Conservation (phyloP, 1,139 yeast species). For the Geotrichum bryndzae region DNA sequence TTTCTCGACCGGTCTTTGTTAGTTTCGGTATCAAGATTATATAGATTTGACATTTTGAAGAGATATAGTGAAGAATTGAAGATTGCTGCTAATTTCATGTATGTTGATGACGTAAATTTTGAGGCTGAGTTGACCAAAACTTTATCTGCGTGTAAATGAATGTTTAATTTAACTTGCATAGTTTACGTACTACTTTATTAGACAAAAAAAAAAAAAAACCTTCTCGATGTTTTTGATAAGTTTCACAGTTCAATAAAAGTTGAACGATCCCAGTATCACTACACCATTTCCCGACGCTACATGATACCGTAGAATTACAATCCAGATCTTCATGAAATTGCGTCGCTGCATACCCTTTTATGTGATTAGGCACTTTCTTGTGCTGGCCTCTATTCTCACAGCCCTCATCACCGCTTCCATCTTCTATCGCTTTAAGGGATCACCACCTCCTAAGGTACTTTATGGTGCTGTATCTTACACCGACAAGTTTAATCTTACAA, state of each 20-base stretch:
- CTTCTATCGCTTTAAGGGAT: slow-evolving; percentile 13
- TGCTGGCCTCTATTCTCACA: slow-evolving; percentile 8
- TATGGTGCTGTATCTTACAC: slow-evolving; percentile 19
- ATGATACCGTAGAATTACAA: not conserved
- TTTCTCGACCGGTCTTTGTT: too few species aligned
- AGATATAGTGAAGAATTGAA: too few species aligned
- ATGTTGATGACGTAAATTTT: too few species aligned
- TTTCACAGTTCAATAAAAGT: not conserved
- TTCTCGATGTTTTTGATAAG: too few species aligned
- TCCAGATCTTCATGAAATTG: not conserved
- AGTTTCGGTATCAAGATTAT: too few species aligned
- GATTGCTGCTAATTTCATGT: too few species aligned
- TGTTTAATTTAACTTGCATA: not conserved
- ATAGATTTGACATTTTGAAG: too few species aligned
- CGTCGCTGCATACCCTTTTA: not conserved
- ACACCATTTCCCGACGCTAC: not conserved
- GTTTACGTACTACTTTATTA: not conserved
- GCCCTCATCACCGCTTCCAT: slow-evolving; percentile 17
- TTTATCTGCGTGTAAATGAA: not conserved
- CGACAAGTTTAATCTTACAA: slow-evolving; percentile 19
- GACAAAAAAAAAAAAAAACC: not conserved
- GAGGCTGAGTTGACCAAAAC: too few species aligned
- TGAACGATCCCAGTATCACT: not conserved
- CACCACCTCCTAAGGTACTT: slow-evolving; percentile 2
- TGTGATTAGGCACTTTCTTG: slow-evolving; percentile 1